Conservation (phyloP, 2,329 filamentous ascomycete genomes). For the Purpureocillium lavendulum region DNA sequence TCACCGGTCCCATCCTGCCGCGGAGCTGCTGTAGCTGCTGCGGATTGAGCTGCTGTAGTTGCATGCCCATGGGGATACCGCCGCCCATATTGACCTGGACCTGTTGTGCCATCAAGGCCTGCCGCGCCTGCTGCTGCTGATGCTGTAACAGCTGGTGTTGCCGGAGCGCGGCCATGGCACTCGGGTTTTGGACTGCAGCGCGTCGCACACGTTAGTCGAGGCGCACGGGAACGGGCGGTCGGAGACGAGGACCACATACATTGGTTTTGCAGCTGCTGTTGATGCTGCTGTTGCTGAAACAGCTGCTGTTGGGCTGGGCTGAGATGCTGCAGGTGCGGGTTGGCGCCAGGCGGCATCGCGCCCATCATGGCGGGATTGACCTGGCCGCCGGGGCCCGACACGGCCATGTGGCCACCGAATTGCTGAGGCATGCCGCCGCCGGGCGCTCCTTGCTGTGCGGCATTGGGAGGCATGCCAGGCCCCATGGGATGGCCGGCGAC, state of each 20-base stretch:
- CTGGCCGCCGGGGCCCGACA: conserved; percentile 63
- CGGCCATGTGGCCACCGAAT: conserved; percentile 56
- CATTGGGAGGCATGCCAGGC: conserved; percentile 57
- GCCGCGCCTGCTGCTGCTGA: conserved; percentile 42
- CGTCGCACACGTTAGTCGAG: neutral
- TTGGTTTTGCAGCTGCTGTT: conserved; percentile 24
- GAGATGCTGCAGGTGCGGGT: conserved; percentile 63
- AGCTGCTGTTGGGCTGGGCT: conserved; percentile 52
- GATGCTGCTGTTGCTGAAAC: conserved; percentile 47
- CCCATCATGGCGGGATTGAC: conserved; percentile 71
- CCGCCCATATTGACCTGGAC: conserved; percentile 40
- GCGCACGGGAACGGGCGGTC: conserved; percentile 1
- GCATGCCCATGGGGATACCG: conserved; percentile 46
- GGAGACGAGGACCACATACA: conserved; percentile 17
- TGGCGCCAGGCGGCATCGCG: conserved; percentile 63
- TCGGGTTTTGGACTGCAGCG: conserved; percentile 24
- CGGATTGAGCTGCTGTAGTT: conserved; percentile 35
- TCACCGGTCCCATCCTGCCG: conserved; percentile 32
- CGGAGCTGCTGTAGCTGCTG: conserved; percentile 46
- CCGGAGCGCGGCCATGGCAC: conserved; percentile 32
- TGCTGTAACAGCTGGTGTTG: conserved; percentile 52
- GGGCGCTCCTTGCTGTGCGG: conserved; percentile 60
- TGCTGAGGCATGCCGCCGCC: conserved; percentile 59
- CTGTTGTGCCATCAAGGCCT: conserved; percentile 47
- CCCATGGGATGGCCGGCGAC: conserved; percentile 58